A percentile compares a stretch with the other conserved stretches of the same genome.
These are phyloP conservation scores for Helianthus annuus DNA, from an alignment of 129 eudicot genomes.

Conservation along the genomic window HanXRQr2.0-SUNRISE NC_035434.2:135881081-135881580, in stretches of 20 bases:
- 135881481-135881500: conserved; percentile 64
- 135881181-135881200: no score
- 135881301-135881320: conserved; percentile 87
- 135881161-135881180: no score
- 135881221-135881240: no score
- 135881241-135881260: conserved; percentile 73
- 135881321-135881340: conserved; percentile 55
- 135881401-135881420: conserved; percentile 34
- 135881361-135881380: conserved; percentile 15
- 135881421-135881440: conserved; percentile 40
- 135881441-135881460: conserved; percentile 70
- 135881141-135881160: no score
- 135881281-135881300: conserved; percentile 89
- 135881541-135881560: conserved; percentile 29
- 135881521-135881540: conserved; percentile 31
- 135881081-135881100: no score
- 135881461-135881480: conserved; percentile 69
- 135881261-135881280: conserved; percentile 69
- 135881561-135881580: conserved; percentile 50
- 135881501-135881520: conserved; percentile 43
- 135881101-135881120: no score
- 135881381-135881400: conserved; percentile 14
- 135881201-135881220: no score
- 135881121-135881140: no score
- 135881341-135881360: background rate